Conservation (phyloP, 306 rosid species). For the Abrus precatorius region DNA sequence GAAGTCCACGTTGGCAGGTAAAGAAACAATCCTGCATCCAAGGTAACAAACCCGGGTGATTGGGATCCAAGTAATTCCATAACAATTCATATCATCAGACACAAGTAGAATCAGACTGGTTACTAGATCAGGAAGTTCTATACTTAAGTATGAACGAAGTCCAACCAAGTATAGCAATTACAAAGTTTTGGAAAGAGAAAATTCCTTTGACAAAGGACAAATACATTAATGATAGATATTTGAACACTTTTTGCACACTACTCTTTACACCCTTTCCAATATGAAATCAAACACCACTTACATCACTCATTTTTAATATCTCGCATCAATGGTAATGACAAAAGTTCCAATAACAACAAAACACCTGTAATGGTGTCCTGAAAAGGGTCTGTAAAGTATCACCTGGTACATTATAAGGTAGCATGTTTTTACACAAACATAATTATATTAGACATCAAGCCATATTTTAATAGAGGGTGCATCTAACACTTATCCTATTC, state of each 20-base stretch:
- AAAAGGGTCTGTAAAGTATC: constrained; percentile 1
- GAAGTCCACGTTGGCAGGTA: constrained; percentile 81
- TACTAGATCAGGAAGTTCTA: constrained; percentile 16
- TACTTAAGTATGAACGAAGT: not conserved
- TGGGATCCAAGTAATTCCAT: constrained; percentile 15
- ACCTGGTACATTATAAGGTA: not conserved
- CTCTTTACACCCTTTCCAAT: constrained; percentile 1
- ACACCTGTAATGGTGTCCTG: not conserved
- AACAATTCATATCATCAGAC: too few relatives aligned
- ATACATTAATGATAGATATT: not conserved
- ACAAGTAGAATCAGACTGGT: not conserved
- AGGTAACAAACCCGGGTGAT: constrained; percentile 36
- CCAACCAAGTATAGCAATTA: constrained; percentile 20
- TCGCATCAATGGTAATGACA: not conserved
- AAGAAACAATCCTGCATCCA: constrained; percentile 78
- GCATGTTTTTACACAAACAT: not conserved
- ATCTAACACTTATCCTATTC: constrained; percentile 1
- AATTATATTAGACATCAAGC: not conserved
- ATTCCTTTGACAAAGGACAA: not conserved
- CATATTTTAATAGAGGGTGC: not conserved
- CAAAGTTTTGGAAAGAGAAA: constrained; percentile 7
- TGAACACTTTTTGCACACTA: not conserved
- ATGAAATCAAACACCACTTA: not conserved
- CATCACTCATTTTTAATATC: constrained; percentile 2
- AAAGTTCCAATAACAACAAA: not conserved